Evolutionary conservation across 1,284 basidiomycete genomes (phyloP).

Genomic region (Violaceomyces palustris): DNA sequence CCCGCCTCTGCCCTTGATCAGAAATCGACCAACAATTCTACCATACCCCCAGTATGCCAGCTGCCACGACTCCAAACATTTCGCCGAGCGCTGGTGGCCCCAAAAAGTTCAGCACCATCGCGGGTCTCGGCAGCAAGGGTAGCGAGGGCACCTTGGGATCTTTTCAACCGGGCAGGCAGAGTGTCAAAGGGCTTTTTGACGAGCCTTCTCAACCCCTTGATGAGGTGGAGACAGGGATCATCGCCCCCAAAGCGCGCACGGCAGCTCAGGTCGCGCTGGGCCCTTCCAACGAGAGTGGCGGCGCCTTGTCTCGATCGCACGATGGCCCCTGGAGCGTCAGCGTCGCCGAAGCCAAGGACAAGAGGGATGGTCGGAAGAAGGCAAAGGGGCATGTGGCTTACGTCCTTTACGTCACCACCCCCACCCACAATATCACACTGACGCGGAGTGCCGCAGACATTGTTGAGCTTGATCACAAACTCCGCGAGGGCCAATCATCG

Average conservation of each 20-base stretch:
- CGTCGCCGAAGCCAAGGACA: constrained; percentile 60
- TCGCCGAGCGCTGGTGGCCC: too few relatives aligned
- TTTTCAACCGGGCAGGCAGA: too few relatives aligned
- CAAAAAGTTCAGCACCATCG: constrained; percentile 40
- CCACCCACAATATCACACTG: constrained; percentile 80
- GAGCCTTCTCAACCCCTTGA: too few relatives aligned
- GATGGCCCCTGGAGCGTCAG: constrained; percentile 70
- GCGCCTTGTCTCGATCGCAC: constrained; percentile 44
- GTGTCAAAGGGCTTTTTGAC: constrained; percentile 34
- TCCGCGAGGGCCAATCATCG: constrained; percentile 49
- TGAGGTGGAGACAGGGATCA: too few relatives aligned
- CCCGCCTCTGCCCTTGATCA: too few relatives aligned
- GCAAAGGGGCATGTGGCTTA: constrained; percentile 49
- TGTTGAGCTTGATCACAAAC: constrained; percentile 69
- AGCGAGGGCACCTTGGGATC: too few relatives aligned
- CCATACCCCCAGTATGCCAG: too few relatives aligned
- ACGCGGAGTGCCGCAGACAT: constrained; percentile 70
- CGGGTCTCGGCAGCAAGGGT: constrained; percentile 24
- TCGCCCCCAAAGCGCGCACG: too few relatives aligned
- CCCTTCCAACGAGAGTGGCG: constrained; percentile 52
- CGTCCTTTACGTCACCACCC: constrained; percentile 59
- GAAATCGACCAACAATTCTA: too few relatives aligned
- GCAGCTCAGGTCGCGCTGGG: constrained; percentile 59
- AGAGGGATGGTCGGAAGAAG: constrained; percentile 25
- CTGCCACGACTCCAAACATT: too few relatives aligned